A percentile compares a stretch with the other conserved stretches of the same genome.
These are phyloP conservation scores for Sarocladiaceae sp. DNA, from an alignment of 2,329 filamentous ascomycete species.

Conservation along the genomic window DNA sequence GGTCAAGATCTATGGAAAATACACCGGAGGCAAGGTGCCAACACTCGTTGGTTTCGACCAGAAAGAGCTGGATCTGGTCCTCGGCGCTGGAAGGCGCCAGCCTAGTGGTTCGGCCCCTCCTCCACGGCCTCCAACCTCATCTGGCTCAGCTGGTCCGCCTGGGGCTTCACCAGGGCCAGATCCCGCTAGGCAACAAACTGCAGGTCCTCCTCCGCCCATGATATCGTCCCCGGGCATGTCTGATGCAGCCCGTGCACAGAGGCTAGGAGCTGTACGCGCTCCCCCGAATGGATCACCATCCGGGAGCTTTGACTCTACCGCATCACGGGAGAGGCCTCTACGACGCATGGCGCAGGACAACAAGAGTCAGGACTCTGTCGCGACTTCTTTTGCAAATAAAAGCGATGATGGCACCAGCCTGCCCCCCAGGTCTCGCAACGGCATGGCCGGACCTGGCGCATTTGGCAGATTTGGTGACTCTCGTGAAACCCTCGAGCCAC, in stretches of 20 bases:
- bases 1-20: slow-evolving; percentile 95
- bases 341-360: slow-evolving; percentile 45
- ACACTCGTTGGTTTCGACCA: slow-evolving; percentile 77
- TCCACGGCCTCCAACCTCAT: slow-evolving; percentile 19
- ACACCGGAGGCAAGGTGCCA: slow-evolving; percentile 79
- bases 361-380: slow-evolving; percentile 52
- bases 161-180: slow-evolving; percentile 21
- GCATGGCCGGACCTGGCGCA: slow-evolving; percentile 2
- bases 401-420: slow-evolving; percentile 4
- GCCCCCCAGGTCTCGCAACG: slow-evolving; percentile 5
- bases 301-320: slow-evolving; percentile 44
- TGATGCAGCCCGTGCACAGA: slow-evolving; percentile 22
- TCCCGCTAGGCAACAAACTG: slow-evolving; percentile 3
- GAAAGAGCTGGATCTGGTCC: slow-evolving; percentile 68
- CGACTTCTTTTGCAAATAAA: slow-evolving; percentile 37
- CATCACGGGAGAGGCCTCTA: slow-evolving; percentile 31
- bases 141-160: slow-evolving; percentile 14
- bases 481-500: slow-evolving; percentile 4
- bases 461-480: slow-evolving; percentile 7
- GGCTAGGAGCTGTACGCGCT: slow-evolving; percentile 23
- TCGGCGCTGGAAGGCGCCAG: slow-evolving; percentile 48
- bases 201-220: slow-evolving; percentile 15
- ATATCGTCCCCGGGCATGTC: slow-evolving; percentile 13
- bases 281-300: slow-evolving; percentile 39
- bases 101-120: slow-evolving; percentile 17